Conservation (phyloP, 768 basidiomycete genomes). For the Cystobasidium ongulense region DNA sequence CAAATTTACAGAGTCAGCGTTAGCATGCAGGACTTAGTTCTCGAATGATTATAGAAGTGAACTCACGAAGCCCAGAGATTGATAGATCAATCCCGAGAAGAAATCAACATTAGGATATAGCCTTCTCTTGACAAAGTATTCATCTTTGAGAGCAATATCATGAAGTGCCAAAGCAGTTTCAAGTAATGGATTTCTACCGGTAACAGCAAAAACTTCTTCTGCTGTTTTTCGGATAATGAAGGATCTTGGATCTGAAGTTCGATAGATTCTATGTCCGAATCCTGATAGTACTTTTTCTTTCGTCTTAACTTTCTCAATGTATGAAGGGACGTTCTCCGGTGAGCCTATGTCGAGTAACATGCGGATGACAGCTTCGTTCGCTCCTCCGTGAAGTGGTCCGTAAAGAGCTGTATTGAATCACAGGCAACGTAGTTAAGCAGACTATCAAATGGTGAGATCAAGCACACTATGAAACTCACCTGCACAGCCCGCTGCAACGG, state of each 20-base stretch:
- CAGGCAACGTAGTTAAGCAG: not conserved
- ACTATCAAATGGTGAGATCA: slow-evolving; percentile 41
- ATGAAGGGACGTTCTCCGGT: slow-evolving; percentile 48
- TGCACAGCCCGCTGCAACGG: slow-evolving; percentile 76
- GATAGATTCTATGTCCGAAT: slow-evolving; percentile 81
- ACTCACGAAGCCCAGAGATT: slow-evolving; percentile 42
- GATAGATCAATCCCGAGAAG: slow-evolving; percentile 59
- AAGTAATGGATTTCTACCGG: slow-evolving; percentile 72
- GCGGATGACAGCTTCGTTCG: slow-evolving; percentile 83
- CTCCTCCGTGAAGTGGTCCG: slow-evolving; percentile 55
- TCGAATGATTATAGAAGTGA: slow-evolving; percentile 45
- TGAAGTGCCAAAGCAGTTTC: slow-evolving; percentile 84
- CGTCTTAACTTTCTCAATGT: slow-evolving; percentile 76
- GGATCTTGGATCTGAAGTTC: slow-evolving; percentile 76
- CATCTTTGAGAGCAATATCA: slow-evolving; percentile 79
- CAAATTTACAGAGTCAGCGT: slow-evolving; percentile 48
- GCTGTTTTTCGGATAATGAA: slow-evolving; percentile 84
- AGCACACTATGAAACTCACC: too few relatives aligned
- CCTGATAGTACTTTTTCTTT: slow-evolving; percentile 74
- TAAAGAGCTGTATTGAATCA: slow-evolving; percentile 20
- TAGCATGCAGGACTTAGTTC: slow-evolving; percentile 41
- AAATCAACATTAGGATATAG: slow-evolving; percentile 84
- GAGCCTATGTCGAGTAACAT: slow-evolving; percentile 84
- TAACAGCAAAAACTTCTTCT: slow-evolving; percentile 61
- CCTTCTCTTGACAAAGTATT: slow-evolving; percentile 73